Evolutionary conservation across 2,329 filamentous ascomycete genomes (phyloP), one percentile per base, ranked within the genome.

Genomic region (Orbilia oligospora): DNA sequence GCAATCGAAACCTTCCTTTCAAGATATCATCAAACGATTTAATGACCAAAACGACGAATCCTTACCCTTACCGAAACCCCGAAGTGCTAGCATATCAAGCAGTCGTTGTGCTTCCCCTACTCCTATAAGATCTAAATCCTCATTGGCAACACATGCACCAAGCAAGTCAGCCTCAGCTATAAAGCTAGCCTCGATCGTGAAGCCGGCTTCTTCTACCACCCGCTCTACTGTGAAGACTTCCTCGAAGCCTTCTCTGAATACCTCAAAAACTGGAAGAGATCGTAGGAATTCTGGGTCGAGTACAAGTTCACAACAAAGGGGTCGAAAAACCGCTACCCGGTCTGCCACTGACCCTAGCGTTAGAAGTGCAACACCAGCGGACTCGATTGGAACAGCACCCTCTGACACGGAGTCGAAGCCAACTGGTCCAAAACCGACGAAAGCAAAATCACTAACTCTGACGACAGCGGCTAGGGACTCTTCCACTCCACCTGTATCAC

Each of bases 21-120:
- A 76, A 30, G 72, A 76, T 66, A 76, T 76, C 22, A 76, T 76
- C 38, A 76, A 76, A 66, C 72, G 72, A 38, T 76, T 76, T 58
- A 76, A 76, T 44, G 72, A 76, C 66, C 72, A 76, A 30, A 66
- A 66, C 33, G 72, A 76, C 58, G 72, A 76, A 61, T 70, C 72
- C 10, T 30, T 76, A 18, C 72, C 72, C n/a, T 18, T 76, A 56
- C 72, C 72, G 3, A 76, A 76, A 76, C 51, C 66, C 9, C 72
- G 72, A 58, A 76, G 72, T 66, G 66, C 56, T 9, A 76, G 72
- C 66, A 38, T 76, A 51, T 76, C 72, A 27, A 76, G 72, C 58
- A 76, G 72, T 38, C 72, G 72, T 46, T 76, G 72, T 61, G 72
- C 72, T 5, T 76, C 72, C 33, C 72, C 72, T 65, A 63, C 72